Conservation (phyloP, 208 protist genomes). For the Leishmania martiniquensis region DNA sequence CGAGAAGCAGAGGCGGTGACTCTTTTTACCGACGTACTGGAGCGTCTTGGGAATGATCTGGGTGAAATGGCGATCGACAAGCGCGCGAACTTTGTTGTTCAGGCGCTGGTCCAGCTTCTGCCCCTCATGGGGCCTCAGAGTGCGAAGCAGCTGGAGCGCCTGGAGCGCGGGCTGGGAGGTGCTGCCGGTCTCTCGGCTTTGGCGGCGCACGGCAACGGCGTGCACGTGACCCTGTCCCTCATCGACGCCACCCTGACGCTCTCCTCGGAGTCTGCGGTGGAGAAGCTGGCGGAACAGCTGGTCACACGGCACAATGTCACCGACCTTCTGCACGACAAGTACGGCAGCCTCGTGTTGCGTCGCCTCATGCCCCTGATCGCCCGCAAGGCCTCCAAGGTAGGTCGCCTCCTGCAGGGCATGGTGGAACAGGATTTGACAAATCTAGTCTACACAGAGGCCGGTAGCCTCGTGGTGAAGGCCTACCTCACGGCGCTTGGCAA, state of each 20-base stretch:
- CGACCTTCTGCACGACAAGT: slow-evolving; percentile 55
- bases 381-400: slow-evolving; percentile 60
- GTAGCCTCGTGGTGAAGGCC: slow-evolving; percentile 82
- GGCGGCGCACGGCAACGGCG: slow-evolving; percentile 56
- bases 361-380: slow-evolving; percentile 74
- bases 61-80: slow-evolving; percentile 64
- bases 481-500: slow-evolving; percentile 65
- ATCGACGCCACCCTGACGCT: slow-evolving; percentile 51
- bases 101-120: slow-evolving; percentile 61
- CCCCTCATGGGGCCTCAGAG: slow-evolving; percentile 33
- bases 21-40: slow-evolving; percentile 45
- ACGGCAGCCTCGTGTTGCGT: slow-evolving; percentile 80
- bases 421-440: slow-evolving; percentile 58
- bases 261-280: slow-evolving; percentile 35
- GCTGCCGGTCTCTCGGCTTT: slow-evolving; percentile 47
- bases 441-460: slow-evolving; percentile 72
- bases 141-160: slow-evolving; percentile 37
- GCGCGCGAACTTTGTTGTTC: slow-evolving; percentile 87
- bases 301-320: slow-evolving; percentile 50
- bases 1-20: slow-evolving; percentile 32
- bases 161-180: slow-evolving; percentile 55
- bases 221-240: slow-evolving; percentile 73
- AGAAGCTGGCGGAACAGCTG: slow-evolving; percentile 58
- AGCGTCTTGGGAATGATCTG: slow-evolving; percentile 47
- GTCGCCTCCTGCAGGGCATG: slow-evolving; percentile 52